These are phyloP conservation scores for Panaeolus cyanescens DNA, from an alignment of 768 basidiomycete genomes.

Conservation along the genomic window DNA sequence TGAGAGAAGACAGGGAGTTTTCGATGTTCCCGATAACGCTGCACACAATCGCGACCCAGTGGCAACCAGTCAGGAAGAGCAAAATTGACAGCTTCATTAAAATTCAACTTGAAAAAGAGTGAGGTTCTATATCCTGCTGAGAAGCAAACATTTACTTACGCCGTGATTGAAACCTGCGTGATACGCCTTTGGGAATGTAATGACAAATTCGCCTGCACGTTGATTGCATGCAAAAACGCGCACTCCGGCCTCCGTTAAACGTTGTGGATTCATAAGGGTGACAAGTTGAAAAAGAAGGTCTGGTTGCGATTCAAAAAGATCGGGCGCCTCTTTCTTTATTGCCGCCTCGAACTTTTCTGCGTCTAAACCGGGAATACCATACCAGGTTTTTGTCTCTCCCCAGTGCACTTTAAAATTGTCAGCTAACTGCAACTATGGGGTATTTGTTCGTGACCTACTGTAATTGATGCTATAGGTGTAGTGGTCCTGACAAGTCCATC, in stretches of 20 bases:
- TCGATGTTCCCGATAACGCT: slow-evolving; percentile 85
- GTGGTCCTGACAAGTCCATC: slow-evolving; percentile 69
- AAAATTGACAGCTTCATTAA: slow-evolving; percentile 99
- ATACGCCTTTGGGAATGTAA: slow-evolving; percentile 97
- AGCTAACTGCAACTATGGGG: neutral
- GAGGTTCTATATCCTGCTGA: slow-evolving; percentile 13
- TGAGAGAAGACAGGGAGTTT: slow-evolving; percentile 98
- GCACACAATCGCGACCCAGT: slow-evolving; percentile 84
- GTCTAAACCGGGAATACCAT: slow-evolving; percentile 94
- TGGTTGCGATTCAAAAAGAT: slow-evolving; percentile 97
- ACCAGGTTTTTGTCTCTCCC: slow-evolving; percentile 99
- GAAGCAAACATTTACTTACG: slow-evolving; percentile 48
- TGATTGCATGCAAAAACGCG: slow-evolving; percentile 95
- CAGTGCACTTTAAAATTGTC: slow-evolving; percentile 76
- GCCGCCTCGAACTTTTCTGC: slow-evolving; percentile 97
- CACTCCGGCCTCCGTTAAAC: slow-evolving; percentile 85
- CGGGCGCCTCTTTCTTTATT: slow-evolving; percentile 93
- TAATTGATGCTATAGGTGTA: slow-evolving; percentile 97
- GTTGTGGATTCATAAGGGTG: slow-evolving; percentile 94
- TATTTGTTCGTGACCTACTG: slow-evolving; percentile 53
- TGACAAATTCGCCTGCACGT: slow-evolving; percentile 94
- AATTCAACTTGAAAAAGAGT: slow-evolving; percentile 72
- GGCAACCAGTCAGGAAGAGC: slow-evolving; percentile 95
- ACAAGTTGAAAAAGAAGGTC: slow-evolving; percentile 97
- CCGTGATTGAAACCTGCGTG: slow-evolving; percentile 99